Evolutionary conservation across 352 stramenopile genomes (phyloP), one percentile per base, ranked within the genome.

Genomic region (Phytophthora litchii): DNA sequence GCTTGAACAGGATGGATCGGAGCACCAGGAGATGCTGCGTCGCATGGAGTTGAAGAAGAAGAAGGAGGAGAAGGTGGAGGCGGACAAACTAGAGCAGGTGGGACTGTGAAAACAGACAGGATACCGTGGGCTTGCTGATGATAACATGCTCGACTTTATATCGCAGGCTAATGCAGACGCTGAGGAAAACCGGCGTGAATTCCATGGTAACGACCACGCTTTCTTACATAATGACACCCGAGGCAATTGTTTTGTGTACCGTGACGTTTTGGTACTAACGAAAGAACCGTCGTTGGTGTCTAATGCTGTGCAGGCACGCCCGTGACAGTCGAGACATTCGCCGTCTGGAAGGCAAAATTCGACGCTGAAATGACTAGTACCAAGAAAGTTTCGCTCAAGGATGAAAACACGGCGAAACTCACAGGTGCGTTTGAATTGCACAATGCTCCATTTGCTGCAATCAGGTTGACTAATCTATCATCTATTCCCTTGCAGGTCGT

Each of bases 1-100:
- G 12, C 3, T 16, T 56, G 42, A 16, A 45, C 43, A 93, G 84
- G 86, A 93, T 59, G 86, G 85, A 21, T 94, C 85, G 20, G 86
- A 95, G 64, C 91, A 95, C 61, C 84, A 95, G 40, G 83, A 95
- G 58, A 95, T 95, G 86, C 69, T 95, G 52, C 84, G 83, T 55
- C 86, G 86, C 21, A 78, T 93, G 56, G 81, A 93, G 67, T 70
- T 80, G 47, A 77, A 76, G 54, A 84, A 94, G 70, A 95, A 91
- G 52, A 81, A 89, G 50, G 81, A 95, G 45, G 76, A 90, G 11
- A 74, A 81, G 25, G 80, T 74, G 17, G 81, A 88, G 25, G 83
- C 77, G 0, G 65, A 73, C 14, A 83, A 74, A 37, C 57, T 70
- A 49, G 72, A 83, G 41, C 36, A 74, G 70, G 74, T 86, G 17